Percentiles rank a stretch among this genome's conserved stretches.
Evolutionary conservation across 2,329 filamentous ascomycete genomes (phyloP).

Genomic region (Neonectria coccinea): DNA sequence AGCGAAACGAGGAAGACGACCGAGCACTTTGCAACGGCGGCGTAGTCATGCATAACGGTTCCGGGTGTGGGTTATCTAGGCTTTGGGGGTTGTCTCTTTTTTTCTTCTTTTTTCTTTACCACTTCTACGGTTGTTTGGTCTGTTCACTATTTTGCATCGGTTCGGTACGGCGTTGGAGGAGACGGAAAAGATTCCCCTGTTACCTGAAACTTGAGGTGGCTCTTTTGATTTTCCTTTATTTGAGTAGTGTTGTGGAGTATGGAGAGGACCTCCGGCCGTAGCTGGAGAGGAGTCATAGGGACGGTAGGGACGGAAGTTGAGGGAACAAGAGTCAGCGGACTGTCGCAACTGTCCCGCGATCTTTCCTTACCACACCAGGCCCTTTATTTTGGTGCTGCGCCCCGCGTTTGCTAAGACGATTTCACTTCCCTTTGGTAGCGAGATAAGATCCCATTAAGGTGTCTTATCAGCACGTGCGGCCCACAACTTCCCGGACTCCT

Average conservation of each 20-base stretch:
- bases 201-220: conserved; percentile 34
- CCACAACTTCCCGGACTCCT: not conserved
- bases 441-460: conserved; percentile 7
- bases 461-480: conserved; percentile 36
- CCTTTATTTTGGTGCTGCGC: not conserved
- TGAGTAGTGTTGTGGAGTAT: conserved; percentile 11
- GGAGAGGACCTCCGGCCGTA: conserved; percentile 25
- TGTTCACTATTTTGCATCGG: conserved; percentile 26
- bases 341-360: conserved; percentile 30
- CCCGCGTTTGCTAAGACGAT: conserved; percentile 31
- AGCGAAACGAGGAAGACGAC: conserved; percentile 26
- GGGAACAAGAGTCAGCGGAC: not conserved
- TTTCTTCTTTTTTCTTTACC: not conserved
- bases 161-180: conserved; percentile 44
- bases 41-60: conserved; percentile 6
- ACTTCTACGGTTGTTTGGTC: not conserved
- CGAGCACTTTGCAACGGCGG: conserved; percentile 16
- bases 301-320: not conserved
- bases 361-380: not conserved
- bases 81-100: conserved; percentile 4
- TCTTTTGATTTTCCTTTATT: conserved; percentile 36
- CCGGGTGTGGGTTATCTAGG: conserved; percentile 7
- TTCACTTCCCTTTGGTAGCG: not conserved
- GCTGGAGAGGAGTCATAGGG: not conserved
- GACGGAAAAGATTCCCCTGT: conserved; percentile 48